A percentile compares a stretch with the other conserved stretches of the same genome.
These are phyloP conservation scores for Fusarium continuum DNA, from an alignment of 2,329 filamentous ascomycete genomes.

Conservation along the genomic window DNA sequence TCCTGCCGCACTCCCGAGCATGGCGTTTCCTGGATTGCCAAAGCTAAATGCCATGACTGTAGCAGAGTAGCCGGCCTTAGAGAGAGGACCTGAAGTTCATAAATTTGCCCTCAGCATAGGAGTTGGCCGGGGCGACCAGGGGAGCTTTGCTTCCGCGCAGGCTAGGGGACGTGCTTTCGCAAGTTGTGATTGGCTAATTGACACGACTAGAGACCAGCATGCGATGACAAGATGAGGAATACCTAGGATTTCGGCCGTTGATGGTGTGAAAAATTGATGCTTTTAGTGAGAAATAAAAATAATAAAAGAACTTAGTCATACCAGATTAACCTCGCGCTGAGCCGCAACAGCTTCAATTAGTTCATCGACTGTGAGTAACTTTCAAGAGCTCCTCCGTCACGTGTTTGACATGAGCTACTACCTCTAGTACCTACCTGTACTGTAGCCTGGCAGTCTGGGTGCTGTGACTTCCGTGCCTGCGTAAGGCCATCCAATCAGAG, in stretches of 20 bases:
- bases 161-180: slow-evolving; percentile 37
- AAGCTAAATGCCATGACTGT: slow-evolving; percentile 73
- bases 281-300: not conserved
- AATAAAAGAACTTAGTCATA: no score
- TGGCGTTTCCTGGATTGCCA: slow-evolving; percentile 56
- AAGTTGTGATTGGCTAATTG: slow-evolving; percentile 36
- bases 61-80: slow-evolving; percentile 49
- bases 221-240: slow-evolving; percentile 1
- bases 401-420: slow-evolving; percentile 35
- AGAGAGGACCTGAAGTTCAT: slow-evolving; percentile 42
- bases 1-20: slow-evolving; percentile 53
- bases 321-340: not conserved
- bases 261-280: not conserved
- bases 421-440: not conserved
- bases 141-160: slow-evolving; percentile 32
- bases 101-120: slow-evolving; percentile 42
- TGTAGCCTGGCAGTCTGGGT: no score
- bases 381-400: slow-evolving; percentile 41
- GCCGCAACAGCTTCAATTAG: slow-evolving; percentile 2
- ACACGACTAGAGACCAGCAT: slow-evolving; percentile 10
- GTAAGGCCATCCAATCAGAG: slow-evolving; percentile 41
- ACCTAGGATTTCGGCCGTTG: slow-evolving; percentile 4
- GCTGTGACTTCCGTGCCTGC: not conserved
- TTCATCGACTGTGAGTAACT: slow-evolving; percentile 15
- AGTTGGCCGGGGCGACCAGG: slow-evolving; percentile 32